Evolutionary conservation across 306 rosid genomes (phyloP), one percentile per base, ranked within the genome.

Genomic region (Vicia sativa): DNA sequence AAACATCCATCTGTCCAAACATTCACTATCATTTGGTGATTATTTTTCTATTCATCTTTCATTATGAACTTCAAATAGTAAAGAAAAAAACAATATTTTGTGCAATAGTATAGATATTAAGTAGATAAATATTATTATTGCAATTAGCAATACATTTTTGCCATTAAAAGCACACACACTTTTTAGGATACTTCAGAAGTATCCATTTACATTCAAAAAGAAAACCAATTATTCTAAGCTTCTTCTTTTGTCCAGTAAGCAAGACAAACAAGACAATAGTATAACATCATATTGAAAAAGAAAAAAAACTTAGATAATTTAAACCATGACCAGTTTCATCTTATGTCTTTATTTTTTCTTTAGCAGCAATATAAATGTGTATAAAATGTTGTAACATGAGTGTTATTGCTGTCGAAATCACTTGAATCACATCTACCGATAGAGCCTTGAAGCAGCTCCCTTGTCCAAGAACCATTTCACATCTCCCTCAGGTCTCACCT

Each of bases 391-490:
- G n/a, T 7, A 19, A 21, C 14, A 23, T 4, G n/a, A 50, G 11
- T 21, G 57, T 10, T 19, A 5, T 12, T 18, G 26, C 13, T 11
- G 11, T 14, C 7, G 63, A 39, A 31, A 28, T 43, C 3, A 29
- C 11, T 57, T 18, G 21, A 35, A 54, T 4, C 1, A 0, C 7
- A 21, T 72, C 62, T 76, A 65, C 11, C 8, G 21, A 68, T 84
- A 85, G 57, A 88, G 80, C 86, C 74, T 91, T 2, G 89, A 80
- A 66, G 95, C 97, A 5, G 97, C 95, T 72, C 67, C 87, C 58
- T 84, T 86, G 67, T 91, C 97, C 64, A 91, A 75, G 80, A 87
- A 89, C 96, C 96, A 91, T 31, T 81, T 85, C 60, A 91, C 63
- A 26, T 75, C 87, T 7, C 86, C 96, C 41, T 84, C 83, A 4